Base-by-base conservation (phyloP, 352 stramenopile species). In the Elongisporangium prolatum region DNA sequence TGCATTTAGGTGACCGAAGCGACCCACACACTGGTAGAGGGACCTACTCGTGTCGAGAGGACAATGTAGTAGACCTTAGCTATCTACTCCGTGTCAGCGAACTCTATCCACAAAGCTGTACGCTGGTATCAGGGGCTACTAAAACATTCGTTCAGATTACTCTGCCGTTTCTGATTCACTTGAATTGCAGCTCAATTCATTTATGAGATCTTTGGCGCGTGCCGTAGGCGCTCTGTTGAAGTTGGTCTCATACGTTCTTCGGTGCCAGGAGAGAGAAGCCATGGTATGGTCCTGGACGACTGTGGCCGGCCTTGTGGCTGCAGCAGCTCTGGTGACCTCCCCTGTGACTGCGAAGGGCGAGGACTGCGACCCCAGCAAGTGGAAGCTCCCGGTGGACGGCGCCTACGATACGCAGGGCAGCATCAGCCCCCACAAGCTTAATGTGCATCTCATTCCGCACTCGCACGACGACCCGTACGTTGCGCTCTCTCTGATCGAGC, bases 381-480 rank as follows among this genome's bases (percentile, higher is more conserved):
- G 81, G 81, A 81, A 71, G 57, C 69, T 72, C 10, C 81, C 84
- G 11, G 64, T 71, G 9, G 75, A 89, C 59, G 80, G 67, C 49
- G 61, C 76, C n/a, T 94, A 94, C 77, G 71, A 91, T 57, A 94
- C 84, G 2, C 64, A 64, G 17, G 67, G 72, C 10, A 66, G 54
- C 16, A 62, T 92, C 11, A 69, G 65, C 28, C 59, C 65, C 5
- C 62, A 74, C 53, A 97, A 92, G 56, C 77, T 99, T 54, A 98
- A 98, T 55, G 89, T 99, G 51, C 96, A 99, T 68, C 63, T 99
- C 17, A 97, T 98, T 24, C 80, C 95, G 48, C 97, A 99, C 76
- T 97, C 96, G 4, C 97, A 99, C 66, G 96, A 98, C 67, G 96
- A 98, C 68, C 81, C 84, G 65, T 86, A 74, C 52, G 74, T 69